Conservation (phyloP, 495 filamentous ascomycete species). For the Hypoxylon intermedium region DNA sequence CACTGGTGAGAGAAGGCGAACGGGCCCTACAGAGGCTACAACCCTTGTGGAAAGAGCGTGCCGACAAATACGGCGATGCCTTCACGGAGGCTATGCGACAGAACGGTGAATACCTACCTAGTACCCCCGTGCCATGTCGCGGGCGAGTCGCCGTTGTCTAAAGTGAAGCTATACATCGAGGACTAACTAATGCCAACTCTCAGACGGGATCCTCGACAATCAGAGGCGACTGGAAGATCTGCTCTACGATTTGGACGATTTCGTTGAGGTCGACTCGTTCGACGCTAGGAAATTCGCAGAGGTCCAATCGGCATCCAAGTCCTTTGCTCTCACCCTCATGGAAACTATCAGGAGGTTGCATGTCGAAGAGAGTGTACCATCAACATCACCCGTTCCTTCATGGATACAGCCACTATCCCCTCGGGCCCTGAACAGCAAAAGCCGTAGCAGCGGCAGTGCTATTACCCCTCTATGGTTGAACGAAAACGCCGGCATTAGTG, state of each 20-base stretch:
- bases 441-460: conserved; percentile 12
- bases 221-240: conserved; percentile 47
- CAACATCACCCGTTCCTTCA: conserved; percentile 12
- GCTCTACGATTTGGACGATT: conserved; percentile 51
- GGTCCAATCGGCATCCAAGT: conserved; percentile 46
- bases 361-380: conserved; percentile 19
- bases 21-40: conserved; percentile 44
- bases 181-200: conserved; percentile 12
- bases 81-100: conserved; percentile 47
- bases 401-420: conserved; percentile 21
- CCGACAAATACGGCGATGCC: conserved; percentile 43
- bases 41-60: conserved; percentile 45
- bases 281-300: conserved; percentile 40
- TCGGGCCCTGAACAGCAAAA: conserved; percentile 2
- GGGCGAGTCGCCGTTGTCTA: not conserved
- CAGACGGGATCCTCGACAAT: conserved; percentile 42
- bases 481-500: conserved; percentile 11
- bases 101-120: conserved; percentile 40
- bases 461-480: conserved; percentile 6
- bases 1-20: conserved; percentile 46
- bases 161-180: not conserved
- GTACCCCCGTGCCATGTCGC: not conserved
- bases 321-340: conserved; percentile 47
- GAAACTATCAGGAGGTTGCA: conserved; percentile 46
- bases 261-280: conserved; percentile 44